phyloP scores from a whole-genome alignment of 2,329 filamentous ascomycete genomes.

The Colletotrichum sp. region DNA sequence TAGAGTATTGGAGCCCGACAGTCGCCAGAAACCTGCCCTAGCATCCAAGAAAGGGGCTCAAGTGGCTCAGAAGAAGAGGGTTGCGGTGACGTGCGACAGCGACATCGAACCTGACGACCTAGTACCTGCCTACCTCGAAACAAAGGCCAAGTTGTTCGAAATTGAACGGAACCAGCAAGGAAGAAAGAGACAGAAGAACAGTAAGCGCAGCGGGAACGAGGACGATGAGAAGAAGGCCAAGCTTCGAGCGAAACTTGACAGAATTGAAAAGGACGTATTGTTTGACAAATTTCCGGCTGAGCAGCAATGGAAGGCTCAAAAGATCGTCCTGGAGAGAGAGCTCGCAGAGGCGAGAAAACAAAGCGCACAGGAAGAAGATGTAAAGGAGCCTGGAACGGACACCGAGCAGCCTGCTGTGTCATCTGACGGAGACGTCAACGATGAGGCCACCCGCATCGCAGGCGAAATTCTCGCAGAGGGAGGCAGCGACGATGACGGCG shows the following conservation, averaged over 20 bases:
- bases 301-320: constrained; percentile 66
- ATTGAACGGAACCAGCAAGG: constrained; percentile 57
- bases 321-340: constrained; percentile 66
- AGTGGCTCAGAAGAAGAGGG: constrained; percentile 42
- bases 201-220: constrained; percentile 33
- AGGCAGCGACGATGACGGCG: constrained; percentile 52
- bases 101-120: constrained; percentile 79
- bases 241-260: constrained; percentile 74
- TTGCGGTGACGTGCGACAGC: constrained; percentile 61
- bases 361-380: constrained; percentile 35
- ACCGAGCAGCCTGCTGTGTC: constrained; percentile 27
- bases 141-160: constrained; percentile 72
- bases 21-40: constrained; percentile 4
- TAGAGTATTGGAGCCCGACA: constrained; percentile 37
- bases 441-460: constrained; percentile 63
- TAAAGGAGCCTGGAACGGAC: constrained; percentile 16
- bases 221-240: constrained; percentile 65
- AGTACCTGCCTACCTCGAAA: constrained; percentile 76
- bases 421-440: constrained; percentile 52
- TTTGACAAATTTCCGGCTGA: constrained; percentile 74
- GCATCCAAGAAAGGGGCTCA: constrained; percentile 19
- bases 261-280: constrained; percentile 78
- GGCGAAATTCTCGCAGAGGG: constrained; percentile 62
- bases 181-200: constrained; percentile 44
- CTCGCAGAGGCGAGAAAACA: constrained; percentile 55